phyloP scores from a whole-genome alignment of 2,329 filamentous ascomycete species.

The Cercospora sp. region DNA sequence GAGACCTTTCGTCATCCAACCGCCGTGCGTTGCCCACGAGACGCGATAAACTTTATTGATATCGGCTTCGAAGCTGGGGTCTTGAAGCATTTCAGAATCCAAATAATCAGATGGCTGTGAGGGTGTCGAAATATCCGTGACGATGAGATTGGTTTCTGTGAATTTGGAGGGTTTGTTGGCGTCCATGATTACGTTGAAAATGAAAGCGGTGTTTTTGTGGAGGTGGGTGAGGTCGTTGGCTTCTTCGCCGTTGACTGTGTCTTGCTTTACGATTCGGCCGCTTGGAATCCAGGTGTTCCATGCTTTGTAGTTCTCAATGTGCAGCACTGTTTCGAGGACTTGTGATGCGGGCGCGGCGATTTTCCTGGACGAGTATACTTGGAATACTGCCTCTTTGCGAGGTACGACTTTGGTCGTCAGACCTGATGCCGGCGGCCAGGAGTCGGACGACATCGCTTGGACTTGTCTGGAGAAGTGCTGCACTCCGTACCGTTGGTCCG shows the following conservation, averaged over 20 bases:
- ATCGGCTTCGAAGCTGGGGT: conserved; percentile 27
- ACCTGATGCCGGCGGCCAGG: conserved; percentile 32
- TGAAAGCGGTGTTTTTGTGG: conserved; percentile 24
- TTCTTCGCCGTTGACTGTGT: not conserved
- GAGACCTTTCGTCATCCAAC: conserved; percentile 28
- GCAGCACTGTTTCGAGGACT: conserved; percentile 45
- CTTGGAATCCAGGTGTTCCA: conserved; percentile 49
- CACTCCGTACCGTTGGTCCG: not conserved
- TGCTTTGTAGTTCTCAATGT: conserved; percentile 46
- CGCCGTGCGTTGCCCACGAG: conserved; percentile 31
- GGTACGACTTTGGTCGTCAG: conserved; percentile 29
- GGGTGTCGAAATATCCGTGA: conserved; percentile 34
- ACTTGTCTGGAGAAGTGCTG: not conserved
- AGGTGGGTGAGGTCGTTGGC: conserved; percentile 19
- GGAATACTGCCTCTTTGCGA: conserved; percentile 27
- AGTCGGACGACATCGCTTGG: not conserved
- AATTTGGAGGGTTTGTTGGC: conserved; percentile 27
- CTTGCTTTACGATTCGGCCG: conserved; percentile 39
- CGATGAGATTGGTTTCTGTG: conserved; percentile 25
- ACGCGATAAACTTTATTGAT: conserved; percentile 30
- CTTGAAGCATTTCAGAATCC: conserved; percentile 15
- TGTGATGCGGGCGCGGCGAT: conserved; percentile 43
- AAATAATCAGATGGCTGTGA: conserved; percentile 28
- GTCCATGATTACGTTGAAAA: conserved; percentile 34
- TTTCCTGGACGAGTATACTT: conserved; percentile 29